phyloP scores from a whole-genome alignment of 1,139 yeast species.

The Pichia inconspicua region DNA sequence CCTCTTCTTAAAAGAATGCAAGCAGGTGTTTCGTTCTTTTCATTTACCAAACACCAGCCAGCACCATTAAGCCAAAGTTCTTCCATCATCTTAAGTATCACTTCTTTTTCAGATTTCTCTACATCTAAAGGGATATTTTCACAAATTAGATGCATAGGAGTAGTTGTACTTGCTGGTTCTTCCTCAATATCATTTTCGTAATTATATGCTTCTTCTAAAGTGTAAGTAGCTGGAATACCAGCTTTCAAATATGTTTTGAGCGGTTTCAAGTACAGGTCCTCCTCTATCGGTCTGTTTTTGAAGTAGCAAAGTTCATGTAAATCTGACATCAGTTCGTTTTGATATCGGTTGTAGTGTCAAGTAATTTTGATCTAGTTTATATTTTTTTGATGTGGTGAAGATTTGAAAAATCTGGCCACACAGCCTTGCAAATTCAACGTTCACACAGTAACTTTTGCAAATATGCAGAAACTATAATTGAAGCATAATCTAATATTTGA shows the following conservation, averaged over 20 bases:
- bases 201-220: conserved; percentile 66
- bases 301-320: conserved; percentile 63
- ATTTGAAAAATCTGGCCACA: too few species aligned
- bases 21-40: conserved; percentile 66
- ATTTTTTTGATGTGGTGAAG: too few species aligned
- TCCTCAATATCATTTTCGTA: conserved; percentile 38
- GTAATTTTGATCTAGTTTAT: too few species aligned
- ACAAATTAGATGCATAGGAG: conserved; percentile 69
- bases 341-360: too few species aligned
- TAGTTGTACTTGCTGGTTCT: conserved; percentile 43
- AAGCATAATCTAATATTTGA: too few species aligned
- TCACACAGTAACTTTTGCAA: too few species aligned
- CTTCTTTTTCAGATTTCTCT: conserved; percentile 38
- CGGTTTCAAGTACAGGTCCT: conserved; percentile 34
- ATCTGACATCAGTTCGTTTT: conserved; percentile 45
- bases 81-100: conserved; percentile 51
- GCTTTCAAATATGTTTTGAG: conserved; percentile 41
- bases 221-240: conserved; percentile 78
- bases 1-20: conserved; percentile 53
- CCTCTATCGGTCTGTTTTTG: conserved; percentile 45
- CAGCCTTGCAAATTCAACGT: too few species aligned
- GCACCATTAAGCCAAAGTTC: conserved; percentile 78
- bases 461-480: too few species aligned
- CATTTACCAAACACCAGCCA: conserved; percentile 76
- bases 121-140: conserved; percentile 43